A percentile compares a stretch with the other conserved stretches of the same genome.
These are phyloP conservation scores for Ailanthus altissimus DNA, from an alignment of 345 rosid genomes.

Conservation along the genomic window DNA sequence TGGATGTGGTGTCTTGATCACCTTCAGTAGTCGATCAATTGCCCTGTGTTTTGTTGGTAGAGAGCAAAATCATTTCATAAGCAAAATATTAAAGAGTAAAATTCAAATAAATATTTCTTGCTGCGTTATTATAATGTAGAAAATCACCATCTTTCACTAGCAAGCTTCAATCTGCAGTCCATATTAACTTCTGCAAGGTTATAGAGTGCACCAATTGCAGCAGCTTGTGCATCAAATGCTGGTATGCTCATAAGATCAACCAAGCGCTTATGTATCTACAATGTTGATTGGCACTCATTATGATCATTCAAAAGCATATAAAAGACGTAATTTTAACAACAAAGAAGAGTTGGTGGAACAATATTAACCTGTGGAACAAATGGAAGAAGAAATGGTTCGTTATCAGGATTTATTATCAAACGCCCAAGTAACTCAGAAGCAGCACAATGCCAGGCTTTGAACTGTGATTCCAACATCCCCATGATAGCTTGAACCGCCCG, in stretches of 20 bases:
- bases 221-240: conserved; percentile 91
- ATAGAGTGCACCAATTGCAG: conserved; percentile 93
- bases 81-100: not conserved
- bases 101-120: not conserved
- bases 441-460: conserved; percentile 95
- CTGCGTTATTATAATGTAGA: not conserved
- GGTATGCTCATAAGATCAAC: conserved; percentile 82
- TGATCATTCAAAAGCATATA: conserved; percentile 1
- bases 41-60: conserved; percentile 60
- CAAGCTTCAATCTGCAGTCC: conserved; percentile 98
- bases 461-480: conserved; percentile 73
- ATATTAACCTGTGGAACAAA: conserved; percentile 70
- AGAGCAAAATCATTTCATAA: conserved; percentile 1
- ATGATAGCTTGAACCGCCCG: conserved; percentile 88
- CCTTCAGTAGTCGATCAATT: conserved; percentile 81
- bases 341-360: not conserved
- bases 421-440: conserved; percentile 95
- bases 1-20: conserved; percentile 82
- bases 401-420: conserved; percentile 93
- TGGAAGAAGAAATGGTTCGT: conserved; percentile 91
- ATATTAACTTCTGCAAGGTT: conserved; percentile 91
- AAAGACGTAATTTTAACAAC: not conserved
- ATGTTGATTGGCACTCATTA: not conserved
- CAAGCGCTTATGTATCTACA: conserved; percentile 89
- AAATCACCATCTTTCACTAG: conserved; percentile 85